Percentiles rank a stretch among this genome's conserved stretches.
Evolutionary conservation across 495 filamentous ascomycete genomes (phyloP).

Genomic region (Oidiodendron maius): DNA sequence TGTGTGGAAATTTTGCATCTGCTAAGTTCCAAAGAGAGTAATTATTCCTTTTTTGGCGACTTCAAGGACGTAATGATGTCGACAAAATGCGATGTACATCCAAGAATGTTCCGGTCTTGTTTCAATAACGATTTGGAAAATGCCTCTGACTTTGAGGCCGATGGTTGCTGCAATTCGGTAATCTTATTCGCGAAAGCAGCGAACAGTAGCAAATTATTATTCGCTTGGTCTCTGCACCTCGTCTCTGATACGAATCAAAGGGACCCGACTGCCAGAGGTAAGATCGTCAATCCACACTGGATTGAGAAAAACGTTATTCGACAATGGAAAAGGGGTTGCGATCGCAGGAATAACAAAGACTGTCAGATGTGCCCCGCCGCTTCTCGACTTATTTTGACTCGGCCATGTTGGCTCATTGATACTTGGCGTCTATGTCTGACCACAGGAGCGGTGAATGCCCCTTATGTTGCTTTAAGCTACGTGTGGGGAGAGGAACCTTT

Average conservation of each 20-base stretch:
- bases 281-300: conserved; percentile 7
- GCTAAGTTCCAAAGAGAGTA: background rate
- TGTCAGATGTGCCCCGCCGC: background rate
- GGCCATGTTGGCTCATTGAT: conserved; percentile 7
- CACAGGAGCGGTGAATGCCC: background rate
- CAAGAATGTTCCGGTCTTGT: conserved; percentile 1
- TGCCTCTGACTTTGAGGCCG: background rate
- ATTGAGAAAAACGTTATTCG: conserved; percentile 5
- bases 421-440: conserved; percentile 1
- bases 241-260: background rate
- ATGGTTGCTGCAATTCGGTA: background rate
- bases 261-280: background rate
- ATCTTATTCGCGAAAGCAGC: background rate
- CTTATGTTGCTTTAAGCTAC: conserved; percentile 24
- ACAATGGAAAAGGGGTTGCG: conserved; percentile 3
- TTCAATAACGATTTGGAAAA: background rate
- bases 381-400: background rate
- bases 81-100: conserved; percentile 1
- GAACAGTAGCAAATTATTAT: background rate
- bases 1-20: conserved; percentile 1
- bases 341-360: conserved; percentile 1
- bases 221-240: background rate
- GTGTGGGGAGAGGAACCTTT: conserved; percentile 19
- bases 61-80: conserved; percentile 5
- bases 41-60: background rate